phyloP scores from a whole-genome alignment of 179 eudicot genomes.

The Carnegiea gigantea region DNA sequence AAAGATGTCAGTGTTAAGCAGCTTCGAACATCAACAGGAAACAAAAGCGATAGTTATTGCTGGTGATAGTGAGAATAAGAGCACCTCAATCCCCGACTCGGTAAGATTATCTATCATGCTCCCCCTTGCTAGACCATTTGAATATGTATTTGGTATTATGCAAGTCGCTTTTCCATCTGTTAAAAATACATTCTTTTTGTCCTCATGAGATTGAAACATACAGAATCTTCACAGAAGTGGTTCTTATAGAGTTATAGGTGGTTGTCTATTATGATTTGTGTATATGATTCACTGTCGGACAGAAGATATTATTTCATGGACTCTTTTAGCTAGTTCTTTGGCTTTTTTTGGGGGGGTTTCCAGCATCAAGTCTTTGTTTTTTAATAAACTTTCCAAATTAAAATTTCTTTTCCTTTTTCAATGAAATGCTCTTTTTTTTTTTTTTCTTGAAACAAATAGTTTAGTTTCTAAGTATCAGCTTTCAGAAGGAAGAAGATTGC shows the following conservation, averaged over 20 bases:
- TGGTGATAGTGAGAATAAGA: slow-evolving; percentile 31
- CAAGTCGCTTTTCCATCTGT: not conserved
- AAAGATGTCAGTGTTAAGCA: slow-evolving; percentile 81
- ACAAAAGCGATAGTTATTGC: slow-evolving; percentile 49
- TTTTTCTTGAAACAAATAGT: no score
- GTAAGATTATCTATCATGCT: slow-evolving; percentile 32
- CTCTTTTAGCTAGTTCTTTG: no score
- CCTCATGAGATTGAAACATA: not conserved
- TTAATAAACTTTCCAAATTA: no score
- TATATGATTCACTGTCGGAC: not conserved
- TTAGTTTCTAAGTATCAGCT: not conserved
- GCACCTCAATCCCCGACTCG: slow-evolving; percentile 24
- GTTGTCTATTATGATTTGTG: not conserved
- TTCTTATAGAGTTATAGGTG: not conserved
- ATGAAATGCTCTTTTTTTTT: not conserved
- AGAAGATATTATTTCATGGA: no score
- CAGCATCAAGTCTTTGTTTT: not conserved
- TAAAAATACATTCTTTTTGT: not conserved
- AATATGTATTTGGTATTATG: not conserved
- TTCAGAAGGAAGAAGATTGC: not conserved
- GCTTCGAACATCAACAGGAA: slow-evolving; percentile 57
- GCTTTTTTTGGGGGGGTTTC: no score
- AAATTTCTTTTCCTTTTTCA: no score
- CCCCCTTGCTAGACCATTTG: not conserved
- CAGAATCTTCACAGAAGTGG: no score